Base-by-base conservation (phyloP, 257 asterid species). In the Scutellaria galericulata region DNA sequence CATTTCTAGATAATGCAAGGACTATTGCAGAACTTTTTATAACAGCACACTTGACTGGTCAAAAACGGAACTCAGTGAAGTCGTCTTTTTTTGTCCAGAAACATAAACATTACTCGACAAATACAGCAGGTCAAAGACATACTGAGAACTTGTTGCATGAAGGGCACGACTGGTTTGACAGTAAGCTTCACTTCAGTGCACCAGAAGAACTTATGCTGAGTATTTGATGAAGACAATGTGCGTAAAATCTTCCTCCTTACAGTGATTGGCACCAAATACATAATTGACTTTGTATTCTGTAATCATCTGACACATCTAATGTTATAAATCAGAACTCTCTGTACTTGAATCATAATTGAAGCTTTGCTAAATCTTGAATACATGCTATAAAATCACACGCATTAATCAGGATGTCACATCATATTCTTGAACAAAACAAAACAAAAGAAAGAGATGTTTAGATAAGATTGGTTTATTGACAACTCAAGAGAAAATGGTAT, bases 91-190 rank as follows among this genome's bases (percentile, higher is more conserved):
- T 79, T 80, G 60, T 70, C 69, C 66, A 64, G 63, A 52, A 71
- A 45, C 47, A n/a, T 51, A 75, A 57, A 59, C 77, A 59, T 45
- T n/a, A 51, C 70, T 70, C 64, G 18, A 72, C 67, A 62, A 47
- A 70, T 61, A 69, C 72, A 77, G 42, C 72, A 53, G 37, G 73
- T 77, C 20, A 40, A 73, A 63, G 68, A 58, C 55, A 62, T 64
- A 73, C 73, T 74, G 75, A 67, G 80, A 72, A 75, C 76, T 75
- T 59, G 74, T 57, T 22, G 82, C 82, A 52, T 37, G 77, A 24
- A 55, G 72, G 72, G 72, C 27, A 42, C 47, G 70, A 53, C n/a
- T 50, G 68, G 46, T 15, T 64, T 64, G 68, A 66, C 53, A 10
- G 48, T 22, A 63, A 60, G 61, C 57, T 79, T 71, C 51, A 74